Evolutionary conservation across 768 basidiomycete genomes (phyloP), one percentile per base, ranked within the genome.

Genomic region (Boletus sensibilis): DNA sequence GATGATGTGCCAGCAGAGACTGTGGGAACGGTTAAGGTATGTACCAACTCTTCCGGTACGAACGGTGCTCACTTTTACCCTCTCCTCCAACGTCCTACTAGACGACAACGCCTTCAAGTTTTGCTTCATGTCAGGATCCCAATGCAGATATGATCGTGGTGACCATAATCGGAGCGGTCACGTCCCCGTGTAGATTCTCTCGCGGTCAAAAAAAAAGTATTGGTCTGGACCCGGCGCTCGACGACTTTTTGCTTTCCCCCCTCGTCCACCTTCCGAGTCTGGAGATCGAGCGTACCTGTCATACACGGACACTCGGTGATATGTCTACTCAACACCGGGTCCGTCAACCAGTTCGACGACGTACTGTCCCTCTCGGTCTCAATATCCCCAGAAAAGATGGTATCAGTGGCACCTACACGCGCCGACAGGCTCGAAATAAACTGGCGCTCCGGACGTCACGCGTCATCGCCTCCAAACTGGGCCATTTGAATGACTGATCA

Each of bases 381-480:
- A 45, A 54, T 39, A 47, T 46, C 16, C 34, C 41, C 25, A 18
- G 16, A 25, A 25, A 25, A 25, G 25, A 4, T n/a, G n/a, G 25
- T 20, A 25, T 20, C 42, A 13, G 11, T 40, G 20, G 11, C 11
- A 12, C 5, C 13, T 3, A 38, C 45, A 48, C 40, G 8, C 23
- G 41, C 16, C 25, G 20, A 35, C 31, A n/a, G n/a, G 29, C 6
- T 21, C 10, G 13, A 25, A 37, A 45, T 37, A 12, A 31, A 46
- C 13, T 9, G 34, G 20, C 16, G 23, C n/a, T 23, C 18, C 21
- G 27, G 34, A 63, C 46, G 54, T 46, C 55, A 47, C 41, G 58
- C 46, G 54, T 46, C 55, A 47, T 45, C 14, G 2, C 16, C 16
- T 21, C 49, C 16, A 34, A 23, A 45, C 29, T 18, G 5, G 25